Evolutionary conservation across 805 yeast genomes (phyloP).

Genomic region (Metschnikowia lunata): DNA sequence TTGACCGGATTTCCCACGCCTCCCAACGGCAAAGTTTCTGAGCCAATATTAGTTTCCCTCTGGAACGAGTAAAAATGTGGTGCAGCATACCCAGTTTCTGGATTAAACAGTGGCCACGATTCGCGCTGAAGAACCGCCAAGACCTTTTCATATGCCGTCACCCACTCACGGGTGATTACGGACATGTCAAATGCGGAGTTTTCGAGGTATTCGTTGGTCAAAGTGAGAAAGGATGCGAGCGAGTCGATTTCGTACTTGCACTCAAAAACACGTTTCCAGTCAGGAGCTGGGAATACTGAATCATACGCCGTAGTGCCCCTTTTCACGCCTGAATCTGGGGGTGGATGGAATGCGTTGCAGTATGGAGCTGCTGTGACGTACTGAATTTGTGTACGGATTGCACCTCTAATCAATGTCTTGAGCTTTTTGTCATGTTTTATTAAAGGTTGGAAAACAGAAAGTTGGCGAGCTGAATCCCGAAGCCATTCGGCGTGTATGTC

Average conservation of each 20-base stretch:
- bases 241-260: constrained; percentile 90
- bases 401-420: constrained; percentile 60
- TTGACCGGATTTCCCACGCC: constrained; percentile 87
- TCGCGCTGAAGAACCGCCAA: constrained; percentile 55
- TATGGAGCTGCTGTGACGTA: constrained; percentile 64
- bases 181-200: constrained; percentile 46
- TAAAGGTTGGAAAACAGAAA: constrained; percentile 68
- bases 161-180: constrained; percentile 51
- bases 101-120: constrained; percentile 55
- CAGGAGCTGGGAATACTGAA: constrained; percentile 62
- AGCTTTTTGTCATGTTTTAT: constrained; percentile 48
- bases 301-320: constrained; percentile 55
- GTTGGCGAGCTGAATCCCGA: constrained; percentile 80
- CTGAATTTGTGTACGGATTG: constrained; percentile 73
- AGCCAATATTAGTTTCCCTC: constrained; percentile 67
- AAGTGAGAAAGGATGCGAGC: constrained; percentile 72
- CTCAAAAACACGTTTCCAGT: constrained; percentile 73
- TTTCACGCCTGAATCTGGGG: constrained; percentile 46
- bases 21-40: constrained; percentile 73
- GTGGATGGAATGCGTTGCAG: constrained; percentile 92
- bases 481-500: constrained; percentile 94
- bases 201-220: constrained; percentile 66
- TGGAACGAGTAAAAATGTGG: constrained; percentile 62
- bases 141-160: constrained; percentile 50
- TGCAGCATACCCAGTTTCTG: constrained; percentile 43